Conservation (phyloP, 352 stramenopile genomes). For the Aphanomyces euteiches region DNA sequence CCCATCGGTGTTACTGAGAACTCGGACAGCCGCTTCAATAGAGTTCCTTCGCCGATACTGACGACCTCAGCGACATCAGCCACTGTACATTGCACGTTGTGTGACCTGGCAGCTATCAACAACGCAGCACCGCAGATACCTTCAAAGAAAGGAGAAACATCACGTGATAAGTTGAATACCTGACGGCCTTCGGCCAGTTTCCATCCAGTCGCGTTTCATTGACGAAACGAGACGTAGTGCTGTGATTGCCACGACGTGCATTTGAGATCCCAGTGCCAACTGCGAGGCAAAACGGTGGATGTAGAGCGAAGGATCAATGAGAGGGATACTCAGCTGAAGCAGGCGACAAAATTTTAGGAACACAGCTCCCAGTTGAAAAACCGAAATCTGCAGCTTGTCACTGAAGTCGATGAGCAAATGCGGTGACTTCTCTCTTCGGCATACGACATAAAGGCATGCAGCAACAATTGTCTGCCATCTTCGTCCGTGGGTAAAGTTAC, state of each 20-base stretch:
- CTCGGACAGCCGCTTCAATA: conserved; percentile 95
- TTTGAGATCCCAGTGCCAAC: conserved; percentile 95
- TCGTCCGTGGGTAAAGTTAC: conserved; percentile 96
- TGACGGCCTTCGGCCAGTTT: conserved; percentile 93
- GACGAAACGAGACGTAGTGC: conserved; percentile 93
- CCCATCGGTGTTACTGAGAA: conserved; percentile 95
- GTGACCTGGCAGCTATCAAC: conserved; percentile 94
- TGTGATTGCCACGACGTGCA: conserved; percentile 92
- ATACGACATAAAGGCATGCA: conserved; percentile 99
- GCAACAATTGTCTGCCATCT: conserved; percentile 96
- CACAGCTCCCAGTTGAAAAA: conserved; percentile 81
- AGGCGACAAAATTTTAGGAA: conserved; percentile 92
- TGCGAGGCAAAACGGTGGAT: conserved; percentile 98
- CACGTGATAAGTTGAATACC: conserved; percentile 38
- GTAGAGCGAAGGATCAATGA: conserved; percentile 98
- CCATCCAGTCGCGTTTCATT: conserved; percentile 99
- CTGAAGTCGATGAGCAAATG: conserved; percentile 99
- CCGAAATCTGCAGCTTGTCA: conserved; percentile 96
- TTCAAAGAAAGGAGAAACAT: background rate
- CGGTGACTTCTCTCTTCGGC: conserved; percentile 95
- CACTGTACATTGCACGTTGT: conserved; percentile 88
- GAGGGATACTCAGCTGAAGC: conserved; percentile 94
- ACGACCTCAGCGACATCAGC: conserved; percentile 89
- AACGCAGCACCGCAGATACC: conserved; percentile 95
- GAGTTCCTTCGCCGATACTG: conserved; percentile 95